These are phyloP conservation scores for Polygonum maritimum DNA, from an alignment of 148 eudicot genomes.

Conservation along the genomic window DNA sequence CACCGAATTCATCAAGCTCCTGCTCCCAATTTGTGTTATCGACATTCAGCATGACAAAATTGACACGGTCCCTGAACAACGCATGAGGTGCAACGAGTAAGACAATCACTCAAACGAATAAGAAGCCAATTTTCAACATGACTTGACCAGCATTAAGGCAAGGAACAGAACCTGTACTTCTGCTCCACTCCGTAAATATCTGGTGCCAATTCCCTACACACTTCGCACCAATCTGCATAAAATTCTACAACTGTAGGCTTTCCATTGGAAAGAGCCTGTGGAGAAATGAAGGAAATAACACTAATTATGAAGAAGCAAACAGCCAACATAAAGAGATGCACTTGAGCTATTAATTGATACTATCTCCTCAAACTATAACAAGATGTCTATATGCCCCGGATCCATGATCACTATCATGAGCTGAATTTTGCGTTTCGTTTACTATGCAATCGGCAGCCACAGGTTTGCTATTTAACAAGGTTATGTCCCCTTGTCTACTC, in stretches of 20 bases:
- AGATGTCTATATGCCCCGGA: neutral
- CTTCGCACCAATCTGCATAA: slow-evolving; percentile 99
- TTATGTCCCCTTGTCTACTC: neutral
- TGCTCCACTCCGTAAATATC: slow-evolving; percentile 92
- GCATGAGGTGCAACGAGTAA: neutral
- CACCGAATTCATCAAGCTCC: slow-evolving; percentile 96
- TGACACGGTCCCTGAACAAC: slow-evolving; percentile 67
- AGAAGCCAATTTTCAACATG: neutral
- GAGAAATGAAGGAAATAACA: slow-evolving; percentile 3
- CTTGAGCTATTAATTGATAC: neutral
- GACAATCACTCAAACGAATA: neutral
- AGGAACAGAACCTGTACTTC: slow-evolving; percentile 55
- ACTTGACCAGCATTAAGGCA: neutral
- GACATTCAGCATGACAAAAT: slow-evolving; percentile 95
- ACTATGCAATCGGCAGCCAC: neutral
- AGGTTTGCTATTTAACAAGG: neutral
- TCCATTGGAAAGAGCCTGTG: slow-evolving; percentile 82
- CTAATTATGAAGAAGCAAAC: neutral
- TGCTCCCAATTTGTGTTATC: slow-evolving; percentile 99
- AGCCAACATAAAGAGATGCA: neutral
- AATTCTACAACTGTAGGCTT: slow-evolving; percentile 99
- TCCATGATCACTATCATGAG: neutral
- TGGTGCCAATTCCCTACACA: slow-evolving; percentile 87
- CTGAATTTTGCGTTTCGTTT: neutral
- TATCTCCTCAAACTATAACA: neutral